Percentiles rank a stretch among this genome's conserved stretches.
These are phyloP conservation scores for Cyberlindnera japonica DNA, from an alignment of 805 yeast genomes.

Conservation along the genomic window DNA sequence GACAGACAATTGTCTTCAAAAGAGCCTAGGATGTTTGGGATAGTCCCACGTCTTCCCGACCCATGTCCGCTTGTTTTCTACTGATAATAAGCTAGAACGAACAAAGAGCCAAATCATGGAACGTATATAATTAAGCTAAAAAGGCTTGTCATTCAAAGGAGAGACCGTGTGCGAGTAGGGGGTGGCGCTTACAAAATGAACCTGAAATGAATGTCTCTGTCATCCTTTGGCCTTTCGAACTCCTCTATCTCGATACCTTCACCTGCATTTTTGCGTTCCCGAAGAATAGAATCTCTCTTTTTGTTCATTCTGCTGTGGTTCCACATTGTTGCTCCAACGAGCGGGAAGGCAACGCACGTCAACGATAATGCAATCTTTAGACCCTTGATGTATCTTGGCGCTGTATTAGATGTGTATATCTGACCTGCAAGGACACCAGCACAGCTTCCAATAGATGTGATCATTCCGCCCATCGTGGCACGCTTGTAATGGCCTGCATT, in stretches of 20 bases:
- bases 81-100: too few species aligned
- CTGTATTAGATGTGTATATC: conserved; percentile 34
- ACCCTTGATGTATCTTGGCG: conserved; percentile 37
- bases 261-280: conserved; percentile 7
- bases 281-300: conserved; percentile 13
- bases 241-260: conserved; percentile 13
- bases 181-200: conserved; percentile 10
- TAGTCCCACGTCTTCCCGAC: too few species aligned
- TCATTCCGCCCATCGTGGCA: conserved; percentile 37
- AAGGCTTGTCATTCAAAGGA: too few species aligned
- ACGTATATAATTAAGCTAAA: too few species aligned
- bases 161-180: too few species aligned
- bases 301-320: conserved; percentile 17
- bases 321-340: conserved; percentile 19
- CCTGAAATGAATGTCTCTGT: conserved; percentile 20
- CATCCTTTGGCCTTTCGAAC: conserved; percentile 23
- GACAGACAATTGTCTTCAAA: too few species aligned
- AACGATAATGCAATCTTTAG: conserved; percentile 22
- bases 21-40: too few species aligned
- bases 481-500: conserved; percentile 38
- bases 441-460: conserved; percentile 33
- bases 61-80: too few species aligned
- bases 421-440: conserved; percentile 39
- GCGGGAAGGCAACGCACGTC: conserved; percentile 23
- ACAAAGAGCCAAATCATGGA: too few species aligned